Conservation (phyloP, 73 alveolate genomes). For the Tetrahymena elliotti region DNA sequence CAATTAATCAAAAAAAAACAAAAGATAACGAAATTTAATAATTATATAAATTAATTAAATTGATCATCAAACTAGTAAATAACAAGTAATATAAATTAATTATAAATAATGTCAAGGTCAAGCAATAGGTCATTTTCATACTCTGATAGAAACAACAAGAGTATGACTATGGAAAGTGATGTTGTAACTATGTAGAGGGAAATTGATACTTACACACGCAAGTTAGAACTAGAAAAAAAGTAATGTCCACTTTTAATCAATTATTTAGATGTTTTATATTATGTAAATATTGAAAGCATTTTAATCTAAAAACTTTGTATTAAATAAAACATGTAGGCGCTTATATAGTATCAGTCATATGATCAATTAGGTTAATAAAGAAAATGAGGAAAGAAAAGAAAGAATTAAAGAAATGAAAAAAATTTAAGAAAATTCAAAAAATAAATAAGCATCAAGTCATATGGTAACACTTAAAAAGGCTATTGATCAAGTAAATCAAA, state of each 20-base stretch:
- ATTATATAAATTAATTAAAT: neutral
- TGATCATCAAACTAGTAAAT: neutral
- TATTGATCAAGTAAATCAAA: neutral
- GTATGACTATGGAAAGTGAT: neutral
- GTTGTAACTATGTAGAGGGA: conserved; percentile 25
- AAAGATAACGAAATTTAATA: neutral
- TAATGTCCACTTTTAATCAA: neutral
- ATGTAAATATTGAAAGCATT: neutral
- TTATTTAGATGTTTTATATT: neutral
- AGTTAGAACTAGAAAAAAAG: conserved; percentile 39
- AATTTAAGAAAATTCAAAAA: neutral
- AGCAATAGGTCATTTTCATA: neutral
- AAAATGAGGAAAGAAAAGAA: neutral
- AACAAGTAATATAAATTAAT: neutral
- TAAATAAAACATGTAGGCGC: neutral
- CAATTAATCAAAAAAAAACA: neutral
- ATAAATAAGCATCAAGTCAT: neutral
- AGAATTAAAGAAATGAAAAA: conserved; percentile 13
- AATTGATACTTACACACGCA: conserved; percentile 23
- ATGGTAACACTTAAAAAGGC: conserved; percentile 2
- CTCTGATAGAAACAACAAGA: neutral
- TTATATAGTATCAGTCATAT: neutral
- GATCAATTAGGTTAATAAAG: conserved; percentile 7
- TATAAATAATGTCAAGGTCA: neutral
- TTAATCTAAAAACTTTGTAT: neutral